Conservation (phyloP, 2,329 filamentous ascomycete species). For the Neopestalotiopsis sp. region DNA sequence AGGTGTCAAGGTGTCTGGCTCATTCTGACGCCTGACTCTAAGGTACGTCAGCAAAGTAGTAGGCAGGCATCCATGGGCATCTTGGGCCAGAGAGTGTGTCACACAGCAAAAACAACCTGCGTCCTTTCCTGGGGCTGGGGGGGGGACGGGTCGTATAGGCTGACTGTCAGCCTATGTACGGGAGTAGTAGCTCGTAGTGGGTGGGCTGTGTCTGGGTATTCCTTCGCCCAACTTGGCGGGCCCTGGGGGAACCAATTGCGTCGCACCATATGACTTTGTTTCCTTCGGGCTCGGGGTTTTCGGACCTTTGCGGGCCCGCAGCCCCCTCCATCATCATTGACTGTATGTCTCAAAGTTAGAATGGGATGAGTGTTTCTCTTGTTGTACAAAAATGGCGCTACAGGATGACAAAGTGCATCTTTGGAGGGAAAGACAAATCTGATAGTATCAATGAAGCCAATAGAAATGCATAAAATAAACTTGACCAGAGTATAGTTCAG, state of each 20-base stretch:
- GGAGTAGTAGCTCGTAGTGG: background rate
- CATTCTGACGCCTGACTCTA: too few species aligned
- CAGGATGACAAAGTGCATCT: background rate
- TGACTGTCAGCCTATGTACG: background rate
- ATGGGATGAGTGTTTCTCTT: background rate
- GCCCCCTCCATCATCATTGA: background rate
- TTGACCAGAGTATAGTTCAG: background rate
- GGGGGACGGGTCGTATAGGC: background rate
- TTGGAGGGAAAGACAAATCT: too few species aligned
- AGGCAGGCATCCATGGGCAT: too few species aligned
- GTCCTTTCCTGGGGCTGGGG: background rate
- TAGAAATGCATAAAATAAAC: background rate
- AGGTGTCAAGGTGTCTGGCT: too few species aligned
- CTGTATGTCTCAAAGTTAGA: background rate
- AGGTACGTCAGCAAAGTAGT: too few species aligned
- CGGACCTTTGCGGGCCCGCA: background rate
- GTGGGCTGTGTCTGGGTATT: background rate
- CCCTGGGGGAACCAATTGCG: background rate
- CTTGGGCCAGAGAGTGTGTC: background rate
- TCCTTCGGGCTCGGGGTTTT: background rate
- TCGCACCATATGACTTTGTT: background rate
- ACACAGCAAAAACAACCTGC: background rate
- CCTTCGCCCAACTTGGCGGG: background rate
- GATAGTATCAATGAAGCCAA: background rate
- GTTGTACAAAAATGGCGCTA: background rate